phyloP scores from a whole-genome alignment of 2,329 filamentous ascomycete genomes.

The Ceratocystis colombiana region DNA sequence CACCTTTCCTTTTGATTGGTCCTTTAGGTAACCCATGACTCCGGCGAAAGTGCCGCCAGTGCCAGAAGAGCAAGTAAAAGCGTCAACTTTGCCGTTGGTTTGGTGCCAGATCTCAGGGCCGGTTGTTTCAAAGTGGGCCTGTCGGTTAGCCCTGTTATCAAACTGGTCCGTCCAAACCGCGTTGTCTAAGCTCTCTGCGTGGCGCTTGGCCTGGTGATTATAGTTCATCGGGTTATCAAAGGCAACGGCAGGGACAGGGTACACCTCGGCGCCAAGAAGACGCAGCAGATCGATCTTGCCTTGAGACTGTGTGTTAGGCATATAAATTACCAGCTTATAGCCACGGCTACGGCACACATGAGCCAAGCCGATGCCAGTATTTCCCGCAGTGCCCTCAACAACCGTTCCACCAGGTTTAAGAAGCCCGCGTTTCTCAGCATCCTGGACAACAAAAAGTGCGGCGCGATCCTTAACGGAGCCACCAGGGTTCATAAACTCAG shows the following conservation, averaged over 20 bases:
- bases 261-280: constrained; percentile 85
- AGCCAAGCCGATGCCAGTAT: constrained; percentile 94
- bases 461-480: constrained; percentile 95
- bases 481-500: constrained; percentile 97
- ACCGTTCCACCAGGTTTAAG: constrained; percentile 82
- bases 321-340: constrained; percentile 96
- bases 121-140: constrained; percentile 92
- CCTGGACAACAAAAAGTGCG: constrained; percentile 83
- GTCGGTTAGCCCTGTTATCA: constrained; percentile 88
- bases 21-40: constrained; percentile 79
- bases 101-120: constrained; percentile 96
- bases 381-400: constrained; percentile 92
- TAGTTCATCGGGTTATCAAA: constrained; percentile 96
- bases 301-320: constrained; percentile 97
- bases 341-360: constrained; percentile 89
- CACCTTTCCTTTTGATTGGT: constrained; percentile 63
- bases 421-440: constrained; percentile 81
- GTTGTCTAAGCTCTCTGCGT: constrained; percentile 76
- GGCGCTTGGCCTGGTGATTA: constrained; percentile 86
- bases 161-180: constrained; percentile 99
- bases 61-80: constrained; percentile 90
- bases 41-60: constrained; percentile 88
- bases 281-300: constrained; percentile 92
- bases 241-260: constrained; percentile 88
- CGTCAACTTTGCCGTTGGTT: constrained; percentile 74